Base-by-base conservation (phyloP, 2,329 filamentous ascomycete genomes). In the Sporothrix dimorphospora region DNA sequence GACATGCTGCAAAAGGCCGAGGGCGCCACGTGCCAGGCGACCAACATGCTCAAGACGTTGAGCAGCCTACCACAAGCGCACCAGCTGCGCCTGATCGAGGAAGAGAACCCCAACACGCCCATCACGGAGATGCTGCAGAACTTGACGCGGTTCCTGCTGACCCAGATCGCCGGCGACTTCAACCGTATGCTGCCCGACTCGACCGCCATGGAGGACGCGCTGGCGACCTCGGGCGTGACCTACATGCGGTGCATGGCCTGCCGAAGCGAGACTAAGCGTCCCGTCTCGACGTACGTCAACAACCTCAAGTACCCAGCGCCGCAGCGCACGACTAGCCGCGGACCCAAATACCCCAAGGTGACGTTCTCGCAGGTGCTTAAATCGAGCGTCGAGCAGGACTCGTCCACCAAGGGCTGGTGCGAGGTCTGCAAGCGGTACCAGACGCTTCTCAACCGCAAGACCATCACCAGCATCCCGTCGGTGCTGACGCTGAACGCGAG, bases 1-100 rank as follows among this genome's bases (percentile, higher is more conserved):
- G 97, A 99, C 79, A 99, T 99, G 96, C 87, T 99, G 30, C 92
- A 98, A 77, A 99, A 98, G 80, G 96, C 96, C 1, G 92, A 92
- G 74, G 95, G 94, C 0, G 92, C 94, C 72, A 97, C 97, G 73
- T 99, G 96, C 76, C 96, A 99, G 79, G 96, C 96, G 16, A 97
- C 95, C 0, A 99, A 99, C 78, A 88, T 99, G 74, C 84, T 98
- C 42, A 97, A 96, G 80, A 93, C 94, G 0, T 90, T 99, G 72
- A 94, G 93, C 79, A 91, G 90, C 75, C 91, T 94, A 74, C 90
- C 93, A 1, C 92, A 94, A 83, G 91, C 92, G 61, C 88, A 88
- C 0, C 92, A 90, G 24, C 82, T 97, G 34, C 92, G 93, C 2
- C 85, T 99, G 5, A 85, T 98, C 0, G 96, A 99, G 79, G 94